phyloP scores from a whole-genome alignment of 1,284 basidiomycete species.

The Pyrrhoderma noxium region DNA sequence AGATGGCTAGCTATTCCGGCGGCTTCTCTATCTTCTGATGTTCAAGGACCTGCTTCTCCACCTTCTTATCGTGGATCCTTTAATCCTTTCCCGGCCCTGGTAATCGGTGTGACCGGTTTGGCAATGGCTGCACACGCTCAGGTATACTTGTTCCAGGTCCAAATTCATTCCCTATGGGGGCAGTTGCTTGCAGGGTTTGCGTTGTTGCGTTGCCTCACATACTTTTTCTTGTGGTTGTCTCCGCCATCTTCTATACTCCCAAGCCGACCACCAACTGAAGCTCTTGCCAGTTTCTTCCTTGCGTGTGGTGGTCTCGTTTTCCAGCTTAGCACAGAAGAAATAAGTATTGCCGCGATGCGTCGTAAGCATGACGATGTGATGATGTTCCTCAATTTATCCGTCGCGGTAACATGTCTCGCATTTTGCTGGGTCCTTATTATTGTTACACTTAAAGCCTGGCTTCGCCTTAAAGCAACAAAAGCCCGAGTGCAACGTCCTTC shows the following conservation, averaged over 20 bases:
- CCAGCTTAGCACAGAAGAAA: slow-evolving; percentile 87
- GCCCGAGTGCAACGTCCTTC: too few species aligned
- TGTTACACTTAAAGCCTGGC: slow-evolving; percentile 74
- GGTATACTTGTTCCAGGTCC: slow-evolving; percentile 83
- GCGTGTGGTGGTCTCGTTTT: slow-evolving; percentile 87
- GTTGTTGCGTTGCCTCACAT: slow-evolving; percentile 76
- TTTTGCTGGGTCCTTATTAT: slow-evolving; percentile 74
- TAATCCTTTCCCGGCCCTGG: slow-evolving; percentile 92
- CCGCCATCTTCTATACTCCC: slow-evolving; percentile 74
- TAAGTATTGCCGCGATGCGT: slow-evolving; percentile 90
- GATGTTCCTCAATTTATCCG: slow-evolving; percentile 77
- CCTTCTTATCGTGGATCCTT: slow-evolving; percentile 72
- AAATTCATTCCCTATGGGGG: slow-evolving; percentile 91
- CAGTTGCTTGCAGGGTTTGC: slow-evolving; percentile 81
- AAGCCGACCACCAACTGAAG: slow-evolving; percentile 92
- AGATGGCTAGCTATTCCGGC: slow-evolving; percentile 60
- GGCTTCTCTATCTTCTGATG: slow-evolving; percentile 35
- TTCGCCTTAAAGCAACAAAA: slow-evolving; percentile 23
- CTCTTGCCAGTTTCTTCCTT: slow-evolving; percentile 81
- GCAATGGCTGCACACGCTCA: slow-evolving; percentile 97
- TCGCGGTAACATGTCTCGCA: slow-evolving; percentile 76
- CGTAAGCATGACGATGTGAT: slow-evolving; percentile 80
- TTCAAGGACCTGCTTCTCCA: slow-evolving; percentile 26
- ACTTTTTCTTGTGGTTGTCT: slow-evolving; percentile 89
- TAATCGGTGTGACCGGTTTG: slow-evolving; percentile 88